Base-by-base conservation (phyloP, 108 stramenopile genomes). In the Pseudonitzschia delicatissima region DNA sequence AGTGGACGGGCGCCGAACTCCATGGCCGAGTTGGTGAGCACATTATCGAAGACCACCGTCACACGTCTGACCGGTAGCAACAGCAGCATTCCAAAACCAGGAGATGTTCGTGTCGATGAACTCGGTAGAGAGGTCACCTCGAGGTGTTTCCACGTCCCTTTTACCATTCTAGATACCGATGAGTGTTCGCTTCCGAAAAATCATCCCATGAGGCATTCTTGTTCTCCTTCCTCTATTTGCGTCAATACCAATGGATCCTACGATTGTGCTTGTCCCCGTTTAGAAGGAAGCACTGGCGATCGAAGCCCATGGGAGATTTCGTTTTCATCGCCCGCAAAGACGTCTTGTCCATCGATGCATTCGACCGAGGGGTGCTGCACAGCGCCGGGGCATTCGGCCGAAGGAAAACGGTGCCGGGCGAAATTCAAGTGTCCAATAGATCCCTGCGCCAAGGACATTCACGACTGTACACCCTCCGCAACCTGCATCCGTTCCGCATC, bases 181-280 rank as follows among this genome's bases (percentile, higher is more conserved):
- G 96, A 97, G 76, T 97, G 96, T 55, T 53, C 66, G 26, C 76
- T 94, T 15, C 87, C 90, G 0, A 36, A 12, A 7, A 64, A 68
- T 5, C 87, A 91, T 79, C 50, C 70, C 45, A 91, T 95, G 93
- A 63, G 76, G 0, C 94, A 95, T 68, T 60, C 64, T 50, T 97
- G 94, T 71, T 81, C 73, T 27, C 47, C 64, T 12, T 78, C 87
- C 31, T 71, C 88, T 9, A 40, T 82, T 0, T 96, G 96, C 67
- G 74, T 90, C 70, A 96, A 96, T 66, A 96, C 93, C 40, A 59
- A 85, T 51, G 96, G 96, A 48, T 87, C 90, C 32, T 96, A 96
- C 66, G 92, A 94, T 67, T 96, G 96, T 69, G 52, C 87, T 45
- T 96, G 94, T 81, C 92, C 87, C 5, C 35, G 36, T 1, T 31